phyloP scores from a whole-genome alignment of 2,329 filamentous ascomycete species.

The Venturia aucupariae region DNA sequence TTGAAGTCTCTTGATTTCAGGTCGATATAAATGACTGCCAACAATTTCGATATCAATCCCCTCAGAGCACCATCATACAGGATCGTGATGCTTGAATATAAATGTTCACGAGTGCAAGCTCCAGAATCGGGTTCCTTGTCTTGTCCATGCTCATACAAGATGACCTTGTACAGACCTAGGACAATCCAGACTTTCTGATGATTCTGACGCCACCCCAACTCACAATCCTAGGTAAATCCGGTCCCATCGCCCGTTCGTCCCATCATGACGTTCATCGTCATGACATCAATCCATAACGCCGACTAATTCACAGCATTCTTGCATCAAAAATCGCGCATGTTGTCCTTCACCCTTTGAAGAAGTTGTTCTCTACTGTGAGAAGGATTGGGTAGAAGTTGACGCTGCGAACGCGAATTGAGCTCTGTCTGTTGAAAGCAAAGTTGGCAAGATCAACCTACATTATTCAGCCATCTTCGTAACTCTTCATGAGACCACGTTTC shows the following conservation, averaged over 20 bases:
- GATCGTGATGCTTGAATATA: too few species aligned
- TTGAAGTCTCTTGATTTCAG: too few species aligned
- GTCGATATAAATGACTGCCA: too few species aligned
- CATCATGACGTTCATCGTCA: too few species aligned
- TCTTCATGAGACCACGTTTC: conserved; percentile 29
- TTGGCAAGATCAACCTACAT: conserved; percentile 47
- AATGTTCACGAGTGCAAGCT: too few species aligned
- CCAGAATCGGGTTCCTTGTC: too few species aligned
- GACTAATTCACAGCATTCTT: too few species aligned
- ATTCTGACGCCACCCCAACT: neutral
- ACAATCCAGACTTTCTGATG: too few species aligned
- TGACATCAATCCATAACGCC: neutral
- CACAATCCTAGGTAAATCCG: neutral
- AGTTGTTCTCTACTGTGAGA: conserved; percentile 55
- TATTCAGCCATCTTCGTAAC: conserved; percentile 68
- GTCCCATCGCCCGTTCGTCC: neutral
- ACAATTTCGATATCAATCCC: too few species aligned
- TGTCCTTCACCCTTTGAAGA: conserved; percentile 59
- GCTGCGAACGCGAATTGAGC: conserved; percentile 33
- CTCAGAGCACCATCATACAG: too few species aligned
- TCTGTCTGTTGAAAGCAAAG: neutral
- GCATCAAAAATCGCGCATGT: conserved; percentile 39
- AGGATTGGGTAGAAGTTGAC: conserved; percentile 51
- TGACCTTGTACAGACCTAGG: too few species aligned
- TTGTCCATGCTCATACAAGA: too few species aligned